Conservation (phyloP, 805 yeast genomes). For the Yarrowia yakushimensis region DNA sequence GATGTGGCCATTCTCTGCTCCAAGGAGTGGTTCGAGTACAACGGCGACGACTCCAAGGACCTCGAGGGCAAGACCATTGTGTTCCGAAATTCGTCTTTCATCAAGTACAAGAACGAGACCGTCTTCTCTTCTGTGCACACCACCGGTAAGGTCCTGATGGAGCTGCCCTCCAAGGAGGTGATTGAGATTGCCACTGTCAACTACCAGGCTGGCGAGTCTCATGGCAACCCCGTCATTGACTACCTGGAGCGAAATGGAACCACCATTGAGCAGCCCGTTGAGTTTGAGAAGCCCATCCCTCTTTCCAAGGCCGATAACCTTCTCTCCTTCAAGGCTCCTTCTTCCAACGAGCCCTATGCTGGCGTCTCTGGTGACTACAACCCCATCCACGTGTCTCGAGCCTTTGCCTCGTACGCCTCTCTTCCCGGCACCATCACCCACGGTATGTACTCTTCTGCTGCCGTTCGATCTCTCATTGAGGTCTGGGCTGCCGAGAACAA, state of each 20-base stretch:
- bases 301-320: constrained; percentile 53
- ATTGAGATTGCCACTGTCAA: constrained; percentile 77
- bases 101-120: constrained; percentile 70
- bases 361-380: constrained; percentile 97
- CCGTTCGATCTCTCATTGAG: constrained; percentile 92
- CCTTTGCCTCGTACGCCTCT: constrained; percentile 87
- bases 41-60: constrained; percentile 52
- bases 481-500: constrained; percentile 98
- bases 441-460: constrained; percentile 97
- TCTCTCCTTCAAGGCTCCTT: constrained; percentile 67
- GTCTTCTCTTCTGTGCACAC: constrained; percentile 79
- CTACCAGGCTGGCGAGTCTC: constrained; percentile 87
- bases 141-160: constrained; percentile 78
- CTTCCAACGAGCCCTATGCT: constrained; percentile 94
- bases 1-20: constrained; percentile 91
- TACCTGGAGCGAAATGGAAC: constrained; percentile 88
- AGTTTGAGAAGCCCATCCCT: constrained; percentile 87
- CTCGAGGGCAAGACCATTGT: constrained; percentile 76
- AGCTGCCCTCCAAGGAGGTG: constrained; percentile 87
- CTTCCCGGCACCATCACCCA: constrained; percentile 98
- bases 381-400: constrained; percentile 96
- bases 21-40: constrained; percentile 96
- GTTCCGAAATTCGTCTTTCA: constrained; percentile 83
- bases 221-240: constrained; percentile 96
- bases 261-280: constrained; percentile 89